phyloP scores from a whole-genome alignment of 1,284 basidiomycete species.

The Paramarasmius palmivorus region DNA sequence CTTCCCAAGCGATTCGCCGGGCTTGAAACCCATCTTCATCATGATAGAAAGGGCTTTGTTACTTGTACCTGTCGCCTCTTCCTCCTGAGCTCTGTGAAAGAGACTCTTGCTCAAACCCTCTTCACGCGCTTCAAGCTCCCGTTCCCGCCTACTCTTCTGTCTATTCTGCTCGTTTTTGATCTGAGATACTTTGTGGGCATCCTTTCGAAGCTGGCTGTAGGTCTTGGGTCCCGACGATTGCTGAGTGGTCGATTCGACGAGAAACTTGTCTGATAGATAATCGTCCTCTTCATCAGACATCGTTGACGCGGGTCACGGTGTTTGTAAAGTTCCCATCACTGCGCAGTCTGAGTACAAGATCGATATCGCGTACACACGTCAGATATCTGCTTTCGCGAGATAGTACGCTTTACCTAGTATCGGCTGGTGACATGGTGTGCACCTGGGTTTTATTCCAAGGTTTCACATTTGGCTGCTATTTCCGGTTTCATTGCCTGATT shows the following conservation, averaged over 20 bases:
- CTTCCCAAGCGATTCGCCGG: constrained; percentile 72
- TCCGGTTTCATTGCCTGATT: no score
- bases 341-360: no score
- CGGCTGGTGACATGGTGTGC: no score
- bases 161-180: constrained; percentile 66
- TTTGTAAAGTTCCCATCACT: no score
- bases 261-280: constrained; percentile 84
- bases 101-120: constrained; percentile 77
- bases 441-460: no score
- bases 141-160: constrained; percentile 62
- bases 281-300: constrained; percentile 77
- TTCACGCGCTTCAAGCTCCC: constrained; percentile 72
- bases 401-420: no score
- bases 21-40: constrained; percentile 89
- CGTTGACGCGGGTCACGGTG: no score
- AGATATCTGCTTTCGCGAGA: no score
- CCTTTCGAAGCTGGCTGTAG: constrained; percentile 68
- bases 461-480: no score
- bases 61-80: constrained; percentile 45
- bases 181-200: constrained; percentile 55
- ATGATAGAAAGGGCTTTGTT: constrained; percentile 84
- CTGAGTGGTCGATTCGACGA: constrained; percentile 41
- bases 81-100: constrained; percentile 73
- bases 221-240: constrained; percentile 46
- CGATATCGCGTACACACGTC: no score